Evolutionary conservation across 805 yeast genomes (phyloP).

Genomic region (Nakazawaea laoshanensis): DNA sequence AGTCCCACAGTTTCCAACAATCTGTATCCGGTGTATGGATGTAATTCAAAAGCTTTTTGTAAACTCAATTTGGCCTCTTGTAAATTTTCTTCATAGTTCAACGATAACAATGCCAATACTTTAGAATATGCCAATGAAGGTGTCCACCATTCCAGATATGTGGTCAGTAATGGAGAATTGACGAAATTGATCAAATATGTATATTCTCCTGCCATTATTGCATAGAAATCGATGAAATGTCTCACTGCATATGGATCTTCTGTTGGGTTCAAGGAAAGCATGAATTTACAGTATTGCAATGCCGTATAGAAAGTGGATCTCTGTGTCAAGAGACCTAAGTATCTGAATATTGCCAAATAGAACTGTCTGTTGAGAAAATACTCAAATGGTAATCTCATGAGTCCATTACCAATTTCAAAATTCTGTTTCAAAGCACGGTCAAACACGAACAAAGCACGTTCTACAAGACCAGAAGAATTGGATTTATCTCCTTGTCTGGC

Average conservation of each 20-base stretch:
- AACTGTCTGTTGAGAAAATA: slow-evolving; percentile 70
- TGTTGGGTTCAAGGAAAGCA: slow-evolving; percentile 59
- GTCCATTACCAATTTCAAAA: slow-evolving; percentile 49
- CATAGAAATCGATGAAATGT: slow-evolving; percentile 74
- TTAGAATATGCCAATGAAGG: slow-evolving; percentile 64
- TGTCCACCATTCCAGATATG: slow-evolving; percentile 61
- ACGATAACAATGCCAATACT: slow-evolving; percentile 47
- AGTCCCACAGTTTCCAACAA: slow-evolving; percentile 42
- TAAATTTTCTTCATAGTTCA: slow-evolving; percentile 24
- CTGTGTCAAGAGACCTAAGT: slow-evolving; percentile 61
- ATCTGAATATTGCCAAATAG: slow-evolving; percentile 64
- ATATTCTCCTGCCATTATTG: slow-evolving; percentile 57
- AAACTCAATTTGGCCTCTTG: slow-evolving; percentile 41
- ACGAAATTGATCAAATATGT: slow-evolving; percentile 51
- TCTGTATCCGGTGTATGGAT: slow-evolving; percentile 49
- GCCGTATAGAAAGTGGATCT: slow-evolving; percentile 76
- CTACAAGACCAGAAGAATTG: slow-evolving; percentile 66
- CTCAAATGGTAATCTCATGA: slow-evolving; percentile 68
- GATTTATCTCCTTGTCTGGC: slow-evolving; percentile 72
- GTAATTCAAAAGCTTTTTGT: slow-evolving; percentile 38
- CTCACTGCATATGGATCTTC: slow-evolving; percentile 84
- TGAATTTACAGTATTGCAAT: slow-evolving; percentile 60
- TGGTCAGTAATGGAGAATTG: slow-evolving; percentile 44
- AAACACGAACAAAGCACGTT: slow-evolving; percentile 69
- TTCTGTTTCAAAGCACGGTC: slow-evolving; percentile 62